A percentile compares a stretch with the other conserved stretches of the same genome.
phyloP scores from a whole-genome alignment of 192 early-diverging fungal genomes.

The Coemansia sp. region DNA sequence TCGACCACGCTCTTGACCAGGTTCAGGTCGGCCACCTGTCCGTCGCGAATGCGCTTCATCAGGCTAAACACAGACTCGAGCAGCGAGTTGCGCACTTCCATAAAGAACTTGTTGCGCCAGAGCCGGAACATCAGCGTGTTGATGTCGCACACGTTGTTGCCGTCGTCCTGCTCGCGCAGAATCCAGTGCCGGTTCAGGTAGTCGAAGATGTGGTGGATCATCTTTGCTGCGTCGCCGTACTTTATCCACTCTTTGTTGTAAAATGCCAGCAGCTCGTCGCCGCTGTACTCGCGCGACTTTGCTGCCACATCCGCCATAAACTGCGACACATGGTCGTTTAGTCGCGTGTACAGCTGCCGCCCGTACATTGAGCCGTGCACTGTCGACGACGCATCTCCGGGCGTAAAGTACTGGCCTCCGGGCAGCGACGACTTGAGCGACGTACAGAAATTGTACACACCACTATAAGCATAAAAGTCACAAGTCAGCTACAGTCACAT shows the following conservation, averaged over 20 bases:
- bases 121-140: conserved; percentile 75
- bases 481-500: neutral
- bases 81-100: conserved; percentile 45
- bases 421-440: conserved; percentile 26
- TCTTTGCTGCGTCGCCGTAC: conserved; percentile 81
- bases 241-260: conserved; percentile 89
- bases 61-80: conserved; percentile 57
- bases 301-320: conserved; percentile 55
- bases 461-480: conserved; percentile 19
- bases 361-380: conserved; percentile 54
- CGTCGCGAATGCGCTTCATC: conserved; percentile 77
- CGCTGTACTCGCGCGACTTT: conserved; percentile 64
- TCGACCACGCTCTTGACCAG: conserved; percentile 88
- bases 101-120: conserved; percentile 77
- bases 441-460: conserved; percentile 57
- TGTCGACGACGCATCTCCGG: conserved; percentile 50
- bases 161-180: conserved; percentile 93
- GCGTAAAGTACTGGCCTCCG: conserved; percentile 23
- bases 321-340: conserved; percentile 58
- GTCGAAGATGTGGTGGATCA: conserved; percentile 86
- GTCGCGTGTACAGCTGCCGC: conserved; percentile 61
- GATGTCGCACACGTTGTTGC: conserved; percentile 83
- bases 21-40: conserved; percentile 83
- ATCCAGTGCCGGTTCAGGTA: conserved; percentile 99
- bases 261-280: conserved; percentile 80